Conservation (phyloP, 768 basidiomycete species). For the Chlorophyllum brunneum region DNA sequence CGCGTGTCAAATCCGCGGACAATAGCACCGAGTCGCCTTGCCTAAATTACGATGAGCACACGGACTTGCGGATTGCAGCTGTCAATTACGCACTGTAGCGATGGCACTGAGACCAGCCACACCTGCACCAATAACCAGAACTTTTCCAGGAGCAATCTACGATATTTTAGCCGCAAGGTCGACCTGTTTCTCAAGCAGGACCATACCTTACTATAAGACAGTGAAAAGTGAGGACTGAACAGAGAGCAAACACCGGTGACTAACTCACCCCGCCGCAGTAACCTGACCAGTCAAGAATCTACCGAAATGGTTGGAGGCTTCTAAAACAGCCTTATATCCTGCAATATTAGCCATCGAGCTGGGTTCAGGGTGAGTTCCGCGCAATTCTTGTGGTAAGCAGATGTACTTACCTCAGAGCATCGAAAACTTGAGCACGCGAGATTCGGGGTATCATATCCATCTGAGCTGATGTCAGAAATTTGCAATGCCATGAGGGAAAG, state of each 20-base stretch:
- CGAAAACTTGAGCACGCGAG: conserved; percentile 86
- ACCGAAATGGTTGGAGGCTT: conserved; percentile 87
- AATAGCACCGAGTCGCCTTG: conserved; percentile 80
- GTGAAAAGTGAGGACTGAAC: conserved; percentile 1
- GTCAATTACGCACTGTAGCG: conserved; percentile 50
- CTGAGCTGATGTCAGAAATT: conserved; percentile 17
- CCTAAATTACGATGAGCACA: conserved; percentile 34
- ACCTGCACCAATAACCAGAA: conserved; percentile 84
- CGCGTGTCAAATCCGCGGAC: conserved; percentile 88
- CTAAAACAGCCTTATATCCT: conserved; percentile 90
- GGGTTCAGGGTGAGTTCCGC: conserved; percentile 5
- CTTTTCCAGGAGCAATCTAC: conserved; percentile 83
- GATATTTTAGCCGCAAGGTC: conserved; percentile 6
- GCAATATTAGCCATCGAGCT: conserved; percentile 95
- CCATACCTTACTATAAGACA: conserved; percentile 27
- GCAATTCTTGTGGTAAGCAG: not conserved
- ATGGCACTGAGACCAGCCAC: conserved; percentile 89
- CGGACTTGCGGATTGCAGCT: not conserved
- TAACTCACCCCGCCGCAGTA: conserved; percentile 79
- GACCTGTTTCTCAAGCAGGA: not conserved
- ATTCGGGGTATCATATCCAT: conserved; percentile 95
- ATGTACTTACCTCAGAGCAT: conserved; percentile 67
- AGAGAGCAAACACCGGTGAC: not conserved
- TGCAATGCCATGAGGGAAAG: not conserved
- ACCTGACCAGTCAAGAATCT: conserved; percentile 89